Evolutionary conservation across 805 yeast species (phyloP).

Genomic region (Scheffersomyces amazonensis): DNA sequence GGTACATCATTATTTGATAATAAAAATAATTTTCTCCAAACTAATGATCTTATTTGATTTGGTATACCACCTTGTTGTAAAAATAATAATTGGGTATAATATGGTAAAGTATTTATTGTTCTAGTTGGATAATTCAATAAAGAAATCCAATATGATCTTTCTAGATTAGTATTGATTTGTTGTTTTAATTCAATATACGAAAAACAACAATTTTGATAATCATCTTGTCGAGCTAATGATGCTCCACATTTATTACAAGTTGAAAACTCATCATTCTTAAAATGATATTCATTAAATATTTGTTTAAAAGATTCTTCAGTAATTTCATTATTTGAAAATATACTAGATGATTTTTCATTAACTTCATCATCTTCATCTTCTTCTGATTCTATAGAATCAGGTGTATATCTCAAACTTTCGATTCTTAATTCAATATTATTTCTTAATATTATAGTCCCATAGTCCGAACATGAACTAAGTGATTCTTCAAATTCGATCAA

Average conservation of each 20-base stretch:
- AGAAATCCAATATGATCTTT: constrained; percentile 42
- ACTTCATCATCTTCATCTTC: constrained; percentile 5
- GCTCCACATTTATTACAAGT: constrained; percentile 30
- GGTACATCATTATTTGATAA: constrained; percentile 30
- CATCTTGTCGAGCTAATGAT: constrained; percentile 9
- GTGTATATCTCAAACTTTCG: constrained; percentile 13
- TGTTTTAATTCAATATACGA: constrained; percentile 15
- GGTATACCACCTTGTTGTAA: constrained; percentile 48
- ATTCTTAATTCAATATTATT: constrained; percentile 24
- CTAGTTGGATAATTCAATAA: constrained; percentile 43
- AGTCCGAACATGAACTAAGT: constrained; percentile 14
- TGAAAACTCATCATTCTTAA: constrained; percentile 28
- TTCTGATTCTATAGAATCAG: constrained; percentile 8
- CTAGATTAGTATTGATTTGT: constrained; percentile 20
- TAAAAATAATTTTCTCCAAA: constrained; percentile 42
- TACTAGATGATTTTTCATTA: background rate
- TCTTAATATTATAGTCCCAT: constrained; percentile 16
- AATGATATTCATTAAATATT: constrained; percentile 16
- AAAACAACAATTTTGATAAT: constrained; percentile 22
- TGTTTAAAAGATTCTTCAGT: constrained; percentile 12
- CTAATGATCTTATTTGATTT: constrained; percentile 36
- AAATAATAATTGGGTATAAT: constrained; percentile 43
- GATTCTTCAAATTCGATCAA: constrained; percentile 36
- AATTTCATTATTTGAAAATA: constrained; percentile 5
- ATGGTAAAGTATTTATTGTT: constrained; percentile 45